A percentile compares a stretch with the other conserved stretches of the same genome.
Conservation (phyloP, 805 yeast genomes). For the Groenewaldozyma salmanticensis region DNA sequence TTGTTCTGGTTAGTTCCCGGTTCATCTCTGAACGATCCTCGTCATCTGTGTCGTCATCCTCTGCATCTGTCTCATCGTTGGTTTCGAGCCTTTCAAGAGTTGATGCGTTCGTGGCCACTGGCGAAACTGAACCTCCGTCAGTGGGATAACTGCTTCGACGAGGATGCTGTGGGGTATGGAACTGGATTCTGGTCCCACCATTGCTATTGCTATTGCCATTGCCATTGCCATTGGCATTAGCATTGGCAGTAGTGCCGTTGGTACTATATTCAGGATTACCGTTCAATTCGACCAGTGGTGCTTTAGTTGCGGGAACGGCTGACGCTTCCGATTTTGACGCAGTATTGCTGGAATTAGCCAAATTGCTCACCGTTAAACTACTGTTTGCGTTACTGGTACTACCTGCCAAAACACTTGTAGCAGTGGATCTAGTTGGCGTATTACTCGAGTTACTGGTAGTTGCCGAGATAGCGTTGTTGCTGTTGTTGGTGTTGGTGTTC, state of each 20-base stretch:
- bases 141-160: constrained; percentile 1
- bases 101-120: neutral
- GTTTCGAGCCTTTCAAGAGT: constrained; percentile 2
- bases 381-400: too few species aligned
- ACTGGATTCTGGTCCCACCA: constrained; percentile 1
- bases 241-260: neutral
- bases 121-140: neutral
- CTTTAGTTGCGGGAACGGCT: neutral
- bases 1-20: constrained; percentile 2
- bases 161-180: constrained; percentile 3
- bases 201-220: neutral
- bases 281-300: neutral
- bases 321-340: too few species aligned
- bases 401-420: too few species aligned
- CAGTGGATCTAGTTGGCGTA: too few species aligned
- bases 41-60: constrained; percentile 6
- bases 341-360: too few species aligned
- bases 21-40: constrained; percentile 9
- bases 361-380: too few species aligned
- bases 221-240: neutral
- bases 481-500: neutral
- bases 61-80: constrained; percentile 1
- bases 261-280: neutral
- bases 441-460: neutral
- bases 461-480: neutral